Evolutionary conservation across 2,329 filamentous ascomycete species (phyloP).

Genomic region (Ophiostoma sp.): DNA sequence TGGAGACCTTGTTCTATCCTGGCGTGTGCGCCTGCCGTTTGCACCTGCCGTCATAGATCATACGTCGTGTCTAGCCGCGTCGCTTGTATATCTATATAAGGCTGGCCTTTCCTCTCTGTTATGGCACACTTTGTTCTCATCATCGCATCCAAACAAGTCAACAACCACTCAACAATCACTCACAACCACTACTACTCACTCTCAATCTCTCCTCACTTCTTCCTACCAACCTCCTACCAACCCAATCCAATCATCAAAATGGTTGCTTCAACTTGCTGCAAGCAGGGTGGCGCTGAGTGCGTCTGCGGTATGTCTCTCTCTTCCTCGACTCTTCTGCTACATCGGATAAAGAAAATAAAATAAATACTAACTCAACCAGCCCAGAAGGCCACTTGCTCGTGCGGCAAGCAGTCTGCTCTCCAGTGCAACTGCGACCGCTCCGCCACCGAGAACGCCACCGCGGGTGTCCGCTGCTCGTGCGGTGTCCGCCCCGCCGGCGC

Average conservation of each 20-base stretch:
- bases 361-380: slow-evolving; percentile 37
- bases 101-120: background rate
- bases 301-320: slow-evolving; percentile 52
- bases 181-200: background rate
- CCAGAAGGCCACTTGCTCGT: slow-evolving; percentile 71
- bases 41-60: background rate
- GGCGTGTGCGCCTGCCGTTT: background rate
- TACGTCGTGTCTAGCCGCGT: background rate
- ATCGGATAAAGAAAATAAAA: too few relatives aligned
- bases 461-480: slow-evolving; percentile 76
- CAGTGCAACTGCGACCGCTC: slow-evolving; percentile 82
- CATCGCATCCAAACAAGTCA: background rate
- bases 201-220: background rate
- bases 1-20: background rate
- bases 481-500: slow-evolving; percentile 70
- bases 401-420: slow-evolving; percentile 80
- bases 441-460: slow-evolving; percentile 64
- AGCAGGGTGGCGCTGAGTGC: slow-evolving; percentile 48
- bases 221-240: background rate
- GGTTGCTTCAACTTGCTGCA: slow-evolving; percentile 50
- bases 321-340: too few relatives aligned
- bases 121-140: background rate
- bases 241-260: slow-evolving; percentile 20
- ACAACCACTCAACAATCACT: background rate
- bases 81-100: slow-evolving; percentile 1